Conservation (phyloP, 768 basidiomycete genomes). For the Mycena polygramma region DNA sequence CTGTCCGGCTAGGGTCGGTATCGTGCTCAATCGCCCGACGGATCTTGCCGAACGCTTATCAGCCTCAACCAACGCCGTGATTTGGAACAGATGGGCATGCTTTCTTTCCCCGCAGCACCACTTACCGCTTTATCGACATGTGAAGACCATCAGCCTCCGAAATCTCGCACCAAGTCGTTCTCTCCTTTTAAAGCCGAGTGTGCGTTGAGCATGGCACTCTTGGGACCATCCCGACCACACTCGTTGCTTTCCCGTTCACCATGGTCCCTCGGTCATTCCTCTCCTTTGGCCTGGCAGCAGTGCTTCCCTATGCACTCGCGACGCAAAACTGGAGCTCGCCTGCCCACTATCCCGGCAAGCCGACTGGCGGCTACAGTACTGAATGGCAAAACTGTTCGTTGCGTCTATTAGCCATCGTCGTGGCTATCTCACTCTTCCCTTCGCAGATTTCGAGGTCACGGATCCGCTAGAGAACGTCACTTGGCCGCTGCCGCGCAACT, state of each 20-base stretch:
- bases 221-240: background rate
- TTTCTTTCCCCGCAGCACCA: background rate
- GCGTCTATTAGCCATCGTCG: background rate
- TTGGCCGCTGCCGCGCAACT: constrained; percentile 48
- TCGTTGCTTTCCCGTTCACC: background rate
- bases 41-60: background rate
- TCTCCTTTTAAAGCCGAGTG: background rate
- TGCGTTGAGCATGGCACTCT: background rate
- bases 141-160: background rate
- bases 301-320: constrained; percentile 15
- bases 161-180: background rate
- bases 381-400: constrained; percentile 49
- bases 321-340: constrained; percentile 52
- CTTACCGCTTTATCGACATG: background rate
- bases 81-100: background rate
- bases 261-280: constrained; percentile 18
- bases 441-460: constrained; percentile 46
- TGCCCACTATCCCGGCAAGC: constrained; percentile 55
- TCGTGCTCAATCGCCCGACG: background rate
- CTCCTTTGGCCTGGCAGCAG: constrained; percentile 1
- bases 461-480: constrained; percentile 49
- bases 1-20: background rate
- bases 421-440: background rate
- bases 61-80: background rate
- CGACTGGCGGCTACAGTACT: constrained; percentile 46